phyloP scores from a whole-genome alignment of 352 stramenopile genomes.

The Phytophthora tentaculata region DNA sequence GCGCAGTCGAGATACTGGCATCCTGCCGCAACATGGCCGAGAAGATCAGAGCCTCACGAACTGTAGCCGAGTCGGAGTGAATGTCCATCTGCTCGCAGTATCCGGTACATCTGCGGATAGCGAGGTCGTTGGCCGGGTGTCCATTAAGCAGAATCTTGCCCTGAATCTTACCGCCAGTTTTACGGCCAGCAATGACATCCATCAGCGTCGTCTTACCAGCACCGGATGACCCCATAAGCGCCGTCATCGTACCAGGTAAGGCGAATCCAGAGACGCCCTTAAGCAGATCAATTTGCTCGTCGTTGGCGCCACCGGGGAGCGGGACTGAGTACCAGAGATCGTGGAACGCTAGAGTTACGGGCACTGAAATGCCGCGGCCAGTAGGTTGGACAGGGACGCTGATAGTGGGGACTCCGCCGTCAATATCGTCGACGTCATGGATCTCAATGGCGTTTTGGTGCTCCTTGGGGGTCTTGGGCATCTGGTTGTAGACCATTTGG shows the following conservation, averaged over 20 bases:
- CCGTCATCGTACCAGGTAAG: slow-evolving; percentile 49
- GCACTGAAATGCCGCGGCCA: neutral
- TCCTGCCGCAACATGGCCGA: slow-evolving; percentile 73
- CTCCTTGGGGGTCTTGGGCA: neutral
- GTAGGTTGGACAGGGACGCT: neutral
- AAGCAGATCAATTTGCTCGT: slow-evolving; percentile 46
- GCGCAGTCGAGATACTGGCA: slow-evolving; percentile 28
- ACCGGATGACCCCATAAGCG: slow-evolving; percentile 59
- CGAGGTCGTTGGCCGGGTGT: slow-evolving; percentile 45
- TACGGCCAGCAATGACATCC: slow-evolving; percentile 32
- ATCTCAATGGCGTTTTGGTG: neutral
- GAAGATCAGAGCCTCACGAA: slow-evolving; percentile 88
- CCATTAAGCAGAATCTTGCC: slow-evolving; percentile 65
- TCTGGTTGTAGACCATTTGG: slow-evolving; percentile 1
- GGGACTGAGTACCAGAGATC: neutral
- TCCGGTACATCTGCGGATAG: slow-evolving; percentile 53
- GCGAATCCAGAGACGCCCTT: slow-evolving; percentile 48
- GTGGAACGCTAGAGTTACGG: neutral
- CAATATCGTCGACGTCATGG: neutral
- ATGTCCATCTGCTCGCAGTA: slow-evolving; percentile 87
- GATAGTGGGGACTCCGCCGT: neutral
- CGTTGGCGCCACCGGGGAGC: neutral
- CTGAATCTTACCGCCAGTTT: slow-evolving; percentile 33
- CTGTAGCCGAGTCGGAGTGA: slow-evolving; percentile 46
- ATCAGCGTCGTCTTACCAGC: slow-evolving; percentile 69